phyloP scores from a whole-genome alignment of 73 alveolate genomes.

The Paramecium tetraurelia region DNA sequence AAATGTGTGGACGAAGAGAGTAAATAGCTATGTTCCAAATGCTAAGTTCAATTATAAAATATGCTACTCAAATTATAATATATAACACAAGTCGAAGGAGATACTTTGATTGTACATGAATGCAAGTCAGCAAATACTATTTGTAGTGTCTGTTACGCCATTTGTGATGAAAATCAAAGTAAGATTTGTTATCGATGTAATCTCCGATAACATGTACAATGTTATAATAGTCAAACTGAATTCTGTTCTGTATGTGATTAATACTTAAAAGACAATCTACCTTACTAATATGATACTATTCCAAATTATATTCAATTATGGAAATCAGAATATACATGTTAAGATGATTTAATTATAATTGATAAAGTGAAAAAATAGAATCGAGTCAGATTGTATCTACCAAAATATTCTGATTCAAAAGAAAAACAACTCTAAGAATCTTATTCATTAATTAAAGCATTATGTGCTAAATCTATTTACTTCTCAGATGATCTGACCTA shows the following conservation, averaged over 20 bases:
- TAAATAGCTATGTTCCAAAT: not conserved
- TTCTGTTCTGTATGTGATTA: constrained; percentile 22
- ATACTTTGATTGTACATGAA: not conserved
- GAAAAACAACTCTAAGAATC: not conserved
- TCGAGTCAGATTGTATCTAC: not conserved
- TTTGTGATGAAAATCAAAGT: not conserved
- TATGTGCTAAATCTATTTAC: constrained; percentile 24
- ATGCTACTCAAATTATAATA: not conserved
- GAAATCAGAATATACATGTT: not conserved
- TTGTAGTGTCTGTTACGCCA: not conserved
- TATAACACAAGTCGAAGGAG: not conserved
- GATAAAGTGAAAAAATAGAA: not conserved
- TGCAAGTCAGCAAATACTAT: not conserved
- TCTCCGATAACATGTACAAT: not conserved
- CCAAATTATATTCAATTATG: not conserved
- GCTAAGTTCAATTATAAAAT: not conserved
- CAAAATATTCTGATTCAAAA: not conserved
- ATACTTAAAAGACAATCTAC: not conserved
- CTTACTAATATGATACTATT: not conserved
- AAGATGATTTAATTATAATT: not conserved
- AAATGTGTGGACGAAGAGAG: constrained; percentile 6
- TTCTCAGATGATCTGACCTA: constrained; percentile 19
- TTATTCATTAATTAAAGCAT: not conserved
- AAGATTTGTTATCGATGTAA: constrained; percentile 4
- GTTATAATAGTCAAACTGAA: not conserved